phyloP scores from a whole-genome alignment of 73 alveolate genomes.

The Blepharisma japonicum region DNA sequence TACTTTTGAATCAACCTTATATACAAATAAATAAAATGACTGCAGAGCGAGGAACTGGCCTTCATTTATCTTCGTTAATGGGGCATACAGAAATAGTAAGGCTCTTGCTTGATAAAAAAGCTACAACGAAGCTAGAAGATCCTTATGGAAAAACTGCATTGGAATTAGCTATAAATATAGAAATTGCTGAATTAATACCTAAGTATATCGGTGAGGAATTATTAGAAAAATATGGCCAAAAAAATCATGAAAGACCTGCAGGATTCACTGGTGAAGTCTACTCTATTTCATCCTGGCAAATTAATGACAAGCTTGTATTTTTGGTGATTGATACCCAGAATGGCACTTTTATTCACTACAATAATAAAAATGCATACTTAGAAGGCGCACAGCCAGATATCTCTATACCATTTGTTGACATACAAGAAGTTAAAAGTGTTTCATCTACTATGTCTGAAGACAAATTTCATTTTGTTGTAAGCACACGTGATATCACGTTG shows the following conservation, averaged over 20 bases:
- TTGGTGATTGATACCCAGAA: background rate
- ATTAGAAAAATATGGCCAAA: background rate
- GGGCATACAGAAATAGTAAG: slow-evolving; percentile 13
- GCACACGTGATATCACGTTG: background rate
- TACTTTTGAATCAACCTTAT: background rate
- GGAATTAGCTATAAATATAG: background rate
- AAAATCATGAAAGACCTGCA: background rate
- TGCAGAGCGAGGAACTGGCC: slow-evolving; percentile 20
- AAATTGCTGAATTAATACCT: slow-evolving; percentile 13
- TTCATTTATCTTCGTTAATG: background rate
- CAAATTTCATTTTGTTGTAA: background rate
- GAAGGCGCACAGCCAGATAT: background rate
- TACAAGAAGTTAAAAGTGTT: slow-evolving; percentile 14
- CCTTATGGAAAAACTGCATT: slow-evolving; percentile 20
- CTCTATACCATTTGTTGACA: background rate
- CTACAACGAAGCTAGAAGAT: background rate
- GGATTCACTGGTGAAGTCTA: slow-evolving; percentile 25
- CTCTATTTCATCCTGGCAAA: background rate
- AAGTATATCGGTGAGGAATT: slow-evolving; percentile 8
- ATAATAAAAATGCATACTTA: background rate
- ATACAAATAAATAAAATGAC: slow-evolving; percentile 10
- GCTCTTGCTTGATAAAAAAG: background rate
- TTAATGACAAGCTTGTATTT: background rate
- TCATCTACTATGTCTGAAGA: background rate
- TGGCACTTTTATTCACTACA: slow-evolving; percentile 16